Evolutionary conservation across 225 moss, liverwort and hornwort genomes (phyloP).

Genomic region (Neckera pumila): DNA sequence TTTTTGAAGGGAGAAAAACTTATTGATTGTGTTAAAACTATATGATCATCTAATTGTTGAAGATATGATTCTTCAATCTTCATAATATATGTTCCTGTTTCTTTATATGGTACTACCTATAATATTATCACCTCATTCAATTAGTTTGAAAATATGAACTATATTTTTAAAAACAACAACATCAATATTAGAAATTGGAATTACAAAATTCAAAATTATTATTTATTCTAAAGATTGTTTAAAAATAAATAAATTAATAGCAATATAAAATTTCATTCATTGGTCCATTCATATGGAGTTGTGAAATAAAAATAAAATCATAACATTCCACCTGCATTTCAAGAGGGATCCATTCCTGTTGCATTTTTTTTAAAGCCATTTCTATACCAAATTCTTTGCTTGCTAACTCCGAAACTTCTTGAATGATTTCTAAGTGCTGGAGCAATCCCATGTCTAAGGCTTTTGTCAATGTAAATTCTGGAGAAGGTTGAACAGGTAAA

Average conservation of each 20-base stretch:
- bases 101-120: constrained; percentile 60
- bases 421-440: constrained; percentile 36
- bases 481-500: constrained; percentile 30
- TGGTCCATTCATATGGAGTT: not conserved
- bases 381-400: constrained; percentile 80
- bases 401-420: constrained; percentile 66
- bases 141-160: too few species aligned
- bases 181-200: not conserved
- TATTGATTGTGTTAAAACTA: constrained; percentile 80
- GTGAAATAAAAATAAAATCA: not conserved
- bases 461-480: constrained; percentile 35
- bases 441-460: constrained; percentile 61
- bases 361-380: constrained; percentile 65
- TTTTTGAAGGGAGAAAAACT: constrained; percentile 90
- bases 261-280: not conserved
- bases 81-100: constrained; percentile 65
- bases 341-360: constrained; percentile 60
- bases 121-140: not conserved
- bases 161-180: not conserved
- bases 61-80: constrained; percentile 73
- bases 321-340: constrained; percentile 39
- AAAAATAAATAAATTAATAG: not conserved
- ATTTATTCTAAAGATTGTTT: accelerated
- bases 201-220: accelerated
- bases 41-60: constrained; percentile 83